Base-by-base conservation (phyloP, 306 rosid species). In the Trifolium subterraneum region DNA sequence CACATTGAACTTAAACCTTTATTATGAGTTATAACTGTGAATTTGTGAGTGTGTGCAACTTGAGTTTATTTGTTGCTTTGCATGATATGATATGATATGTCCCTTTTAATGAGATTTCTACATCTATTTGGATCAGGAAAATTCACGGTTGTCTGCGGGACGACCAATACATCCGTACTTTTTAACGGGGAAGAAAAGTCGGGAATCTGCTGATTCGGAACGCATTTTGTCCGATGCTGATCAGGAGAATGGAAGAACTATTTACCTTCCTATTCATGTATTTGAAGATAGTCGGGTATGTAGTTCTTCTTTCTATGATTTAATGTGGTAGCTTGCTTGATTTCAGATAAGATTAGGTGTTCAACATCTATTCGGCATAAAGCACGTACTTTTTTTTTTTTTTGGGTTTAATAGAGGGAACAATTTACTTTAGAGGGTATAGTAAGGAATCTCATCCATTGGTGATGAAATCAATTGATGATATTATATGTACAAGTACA, bases 151-250 rank as follows among this genome's bases (percentile, higher is more conserved):
- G 42, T 90, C 52, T 79, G 89, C 94, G 5, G 97, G 97, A 44
- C 65, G 75, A 77, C 79, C 82, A 81, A 71, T 88, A 29, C 95
- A 91, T 79, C 97, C 98, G 2, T 91, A 86, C 81, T 94, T 94
- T 78, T 75, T 89, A 6, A 64, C 73, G 7, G 86, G 66, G 62
- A 91, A 76, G 86, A 82, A 86, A 73, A 59, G 20, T 55, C 81
- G 38, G 70, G 90, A 84, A 70, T 59, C 16, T 6, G 77, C 13
- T 76, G 87, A 82, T 8, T 48, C 54, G 7, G 86, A 73, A 11
- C 62, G 31, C 22, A 20, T 73, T 44, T 80, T 47, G 19, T 76
- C 68, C 25, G 55, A 48, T 2, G 50, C 20, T 20, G 77, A 77
- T 67, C 59, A 80, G 23, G 70, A 78, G 78, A 79, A 48, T 20